Evolutionary conservation across 192 early-diverging fungal genomes (phyloP).

Genomic region (Coemansia sp.): DNA sequence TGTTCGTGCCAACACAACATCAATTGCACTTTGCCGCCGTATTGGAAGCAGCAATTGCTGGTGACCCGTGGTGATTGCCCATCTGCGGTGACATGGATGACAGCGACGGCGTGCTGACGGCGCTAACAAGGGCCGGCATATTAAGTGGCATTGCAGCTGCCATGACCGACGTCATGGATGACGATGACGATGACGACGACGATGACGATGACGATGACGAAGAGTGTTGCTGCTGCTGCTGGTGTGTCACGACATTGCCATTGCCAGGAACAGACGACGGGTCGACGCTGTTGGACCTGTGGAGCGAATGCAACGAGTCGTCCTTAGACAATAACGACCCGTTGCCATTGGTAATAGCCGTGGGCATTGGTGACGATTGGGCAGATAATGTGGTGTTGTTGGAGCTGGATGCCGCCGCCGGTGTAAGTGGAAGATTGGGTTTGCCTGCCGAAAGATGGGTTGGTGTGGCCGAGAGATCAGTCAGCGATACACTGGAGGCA

Average conservation of each 20-base stretch:
- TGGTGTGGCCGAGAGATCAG: slow-evolving; percentile 1
- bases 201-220: slow-evolving; percentile 4
- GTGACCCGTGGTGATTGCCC: slow-evolving; percentile 12
- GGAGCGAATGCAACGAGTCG: neutral
- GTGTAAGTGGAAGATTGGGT: neutral
- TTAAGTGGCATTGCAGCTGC: neutral
- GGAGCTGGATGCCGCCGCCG: neutral
- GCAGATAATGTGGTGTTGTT: neutral
- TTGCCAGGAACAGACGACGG: neutral
- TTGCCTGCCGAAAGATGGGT: neutral
- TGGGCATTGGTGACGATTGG: slow-evolving; percentile 4
- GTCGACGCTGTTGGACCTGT: too few species aligned
- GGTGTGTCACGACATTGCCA: neutral
- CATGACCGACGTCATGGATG: slow-evolving; percentile 2
- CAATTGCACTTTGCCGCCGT: slow-evolving; percentile 30
- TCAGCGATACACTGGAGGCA: slow-evolving; percentile 8
- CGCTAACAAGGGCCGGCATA: slow-evolving; percentile 13
- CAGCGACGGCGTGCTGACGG: slow-evolving; percentile 8
- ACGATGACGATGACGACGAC: too few species aligned
- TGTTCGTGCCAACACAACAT: too few species aligned
- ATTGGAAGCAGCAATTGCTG: slow-evolving; percentile 6
- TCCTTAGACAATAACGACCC: neutral
- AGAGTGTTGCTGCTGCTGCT: neutral
- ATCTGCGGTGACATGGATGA: slow-evolving; percentile 21
- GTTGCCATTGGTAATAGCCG: neutral